Evolutionary conservation across 176 grass and related monocot species (phyloP), one percentile per base, ranked within the genome.

Genomic region (Rhynchospora pubera): DNA sequence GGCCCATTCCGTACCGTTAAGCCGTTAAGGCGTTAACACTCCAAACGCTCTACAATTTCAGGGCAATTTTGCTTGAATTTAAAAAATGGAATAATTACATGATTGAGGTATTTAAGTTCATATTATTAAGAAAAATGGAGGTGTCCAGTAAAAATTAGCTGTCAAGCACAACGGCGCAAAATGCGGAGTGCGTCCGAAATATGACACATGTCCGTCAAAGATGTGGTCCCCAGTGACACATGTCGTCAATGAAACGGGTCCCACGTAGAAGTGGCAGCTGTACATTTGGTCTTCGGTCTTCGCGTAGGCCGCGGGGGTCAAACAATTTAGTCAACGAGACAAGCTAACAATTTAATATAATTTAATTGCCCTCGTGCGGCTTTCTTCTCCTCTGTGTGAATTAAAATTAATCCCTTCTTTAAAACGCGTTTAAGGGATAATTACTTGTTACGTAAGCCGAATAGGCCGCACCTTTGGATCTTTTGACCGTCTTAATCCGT

Each of bases 241-340:
- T 9, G 21, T 14, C 45, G 48, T 76, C 72, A 55, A 75, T 15
- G 45, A 50, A 5, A 26, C 4, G 1, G 71, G 12, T 9, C 71
- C 71, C 71, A 52, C 46, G 3, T 7, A 7, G 72, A 76, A 76
- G 72, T 30, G 78, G 61, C 32, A 80, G 3, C 44, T 23, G 58
- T 82, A 30, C 42, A 61, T 63, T 30, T 39, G 77, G 77, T 79
- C 77, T 59, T 43, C n/a, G 79, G 79, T 81, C 79, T 81, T 81
- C 9, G 59, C 79, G 58, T 28, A 81, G 57, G 77, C 57, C 16
- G 16, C 75, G 77, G 53, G 56, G 42, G 77, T 79, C 77, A 61
- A 44, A 61, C 1, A 60, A 60, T 3, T 9, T 24, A 16, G 79
- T 81, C 79, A 65, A 81, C 28, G 79, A 80, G 42, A 79, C 28